Evolutionary conservation across 2,329 filamentous ascomycete species (phyloP), one percentile per base, ranked within the genome.

Genomic region (Aureobasidium sp.): DNA sequence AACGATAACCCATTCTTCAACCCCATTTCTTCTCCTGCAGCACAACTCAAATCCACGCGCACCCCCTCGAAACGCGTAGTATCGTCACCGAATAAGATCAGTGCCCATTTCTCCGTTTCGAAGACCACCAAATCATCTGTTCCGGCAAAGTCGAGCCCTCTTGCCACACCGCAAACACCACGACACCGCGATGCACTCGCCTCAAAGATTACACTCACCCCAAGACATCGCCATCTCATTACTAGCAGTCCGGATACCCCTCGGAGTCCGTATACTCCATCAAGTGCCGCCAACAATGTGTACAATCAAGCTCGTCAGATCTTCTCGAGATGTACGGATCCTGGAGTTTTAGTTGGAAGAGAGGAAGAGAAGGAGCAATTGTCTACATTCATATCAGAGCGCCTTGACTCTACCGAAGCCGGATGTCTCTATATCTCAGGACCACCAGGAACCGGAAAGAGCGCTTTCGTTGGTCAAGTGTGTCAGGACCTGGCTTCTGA

Each of bases 371-470:
- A 70, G 79, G 77, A 81, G 14, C 86, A 91, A 65, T 77, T 97
- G 37, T 77, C 79, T 13, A 74, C 71, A 0, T 97, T 96, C 70
- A 80, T 97, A 55, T 77, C 83, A 42, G 81, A 82, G 54, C 85
- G 85, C 67, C 77, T 86, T 5, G 78, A 82, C 9, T 74, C 82
- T 21, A 79, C 78, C 11, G 83, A 82, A 3, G 86, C 86, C 59
- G 91, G 92, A 59, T 97, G 93, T 71, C 82, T 96, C 57, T 99
- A 99, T 72, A 88, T 99, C 67, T 97, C 92, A 68, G 94, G 94
- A 0, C 94, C 94, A 4, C 94, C 94, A 2, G 94, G 94, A 11
- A 99, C 94, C 0, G 94, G 94, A 60, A 99, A 99, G 78, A 97
- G 92, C 73, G 94, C 94, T 34, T 88, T 97, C 79, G 85, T 97